Conservation (phyloP, 148 eudicot species). For the Persicaria tinctoria region DNA sequence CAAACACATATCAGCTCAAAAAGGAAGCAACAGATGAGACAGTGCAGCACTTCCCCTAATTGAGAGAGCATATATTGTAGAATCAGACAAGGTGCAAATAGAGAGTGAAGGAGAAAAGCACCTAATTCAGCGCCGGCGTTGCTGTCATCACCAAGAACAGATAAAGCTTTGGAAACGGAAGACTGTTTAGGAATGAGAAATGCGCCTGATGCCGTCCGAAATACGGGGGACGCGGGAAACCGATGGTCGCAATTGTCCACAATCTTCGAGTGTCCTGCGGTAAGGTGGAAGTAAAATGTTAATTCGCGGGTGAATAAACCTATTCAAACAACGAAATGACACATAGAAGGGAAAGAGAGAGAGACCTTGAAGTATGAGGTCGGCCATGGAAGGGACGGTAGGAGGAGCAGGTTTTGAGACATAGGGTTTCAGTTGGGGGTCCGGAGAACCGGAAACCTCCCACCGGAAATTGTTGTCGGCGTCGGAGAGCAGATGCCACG, state of each 20-base stretch:
- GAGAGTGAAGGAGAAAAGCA: background rate
- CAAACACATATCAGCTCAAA: background rate
- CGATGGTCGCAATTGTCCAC: slow-evolving; percentile 21
- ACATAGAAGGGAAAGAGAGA: slow-evolving; percentile 5
- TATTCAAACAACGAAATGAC: background rate
- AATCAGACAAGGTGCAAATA: background rate
- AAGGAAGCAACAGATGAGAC: background rate
- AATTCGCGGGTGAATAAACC: background rate
- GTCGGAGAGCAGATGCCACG: slow-evolving; percentile 65
- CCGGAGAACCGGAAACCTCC: slow-evolving; percentile 35
- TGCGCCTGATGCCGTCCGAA: slow-evolving; percentile 55
- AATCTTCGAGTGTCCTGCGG: slow-evolving; percentile 42
- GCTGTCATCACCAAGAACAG: slow-evolving; percentile 36
- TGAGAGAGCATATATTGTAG: background rate
- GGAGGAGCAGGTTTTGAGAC: slow-evolving; percentile 16
- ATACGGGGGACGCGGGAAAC: slow-evolving; percentile 27
- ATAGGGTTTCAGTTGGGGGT: slow-evolving; percentile 9
- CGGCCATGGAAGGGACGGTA: slow-evolving; percentile 58
- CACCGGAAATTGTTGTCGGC: slow-evolving; percentile 54
- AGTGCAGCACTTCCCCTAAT: background rate
- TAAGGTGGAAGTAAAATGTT: background rate
- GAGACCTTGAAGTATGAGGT: slow-evolving; percentile 60
- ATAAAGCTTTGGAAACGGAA: slow-evolving; percentile 44
- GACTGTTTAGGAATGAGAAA: slow-evolving; percentile 41
- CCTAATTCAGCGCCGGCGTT: slow-evolving; percentile 6